Conservation (phyloP, 371 early-diverging fungal genomes). For the Syncephalastrum monosporum region DNA sequence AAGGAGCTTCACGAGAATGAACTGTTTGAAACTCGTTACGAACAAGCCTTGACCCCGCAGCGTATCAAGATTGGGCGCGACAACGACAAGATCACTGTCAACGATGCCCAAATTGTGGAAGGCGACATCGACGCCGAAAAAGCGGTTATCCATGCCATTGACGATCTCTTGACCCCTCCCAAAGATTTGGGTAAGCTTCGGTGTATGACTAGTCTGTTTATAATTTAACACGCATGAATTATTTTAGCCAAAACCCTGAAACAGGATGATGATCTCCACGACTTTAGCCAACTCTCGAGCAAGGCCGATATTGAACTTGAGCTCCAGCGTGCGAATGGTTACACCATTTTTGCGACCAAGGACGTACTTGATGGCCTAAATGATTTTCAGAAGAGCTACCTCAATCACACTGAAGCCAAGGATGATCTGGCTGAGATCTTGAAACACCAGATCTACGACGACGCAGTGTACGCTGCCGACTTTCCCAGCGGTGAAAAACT, state of each 20-base stretch:
- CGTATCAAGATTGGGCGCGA: slow-evolving; percentile 31
- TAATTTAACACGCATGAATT: neutral
- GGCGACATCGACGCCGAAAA: slow-evolving; percentile 28
- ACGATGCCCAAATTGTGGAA: slow-evolving; percentile 33
- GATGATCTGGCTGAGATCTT: slow-evolving; percentile 33
- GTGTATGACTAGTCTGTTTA: neutral
- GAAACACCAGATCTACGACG: slow-evolving; percentile 39
- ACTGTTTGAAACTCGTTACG: slow-evolving; percentile 43
- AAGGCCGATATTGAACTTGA: slow-evolving; percentile 23
- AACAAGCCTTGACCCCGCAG: slow-evolving; percentile 35
- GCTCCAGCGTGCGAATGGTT: slow-evolving; percentile 31
- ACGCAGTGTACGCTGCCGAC: slow-evolving; percentile 30
- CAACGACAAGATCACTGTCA: slow-evolving; percentile 17
- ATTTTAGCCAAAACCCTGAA: slow-evolving; percentile 28
- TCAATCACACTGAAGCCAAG: slow-evolving; percentile 28
- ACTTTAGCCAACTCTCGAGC: slow-evolving; percentile 23
- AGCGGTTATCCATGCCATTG: slow-evolving; percentile 40
- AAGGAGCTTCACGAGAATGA: slow-evolving; percentile 38
- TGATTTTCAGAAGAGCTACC: slow-evolving; percentile 30
- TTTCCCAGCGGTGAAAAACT: slow-evolving; percentile 16
- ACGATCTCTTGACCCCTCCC: slow-evolving; percentile 33
- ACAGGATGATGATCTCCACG: slow-evolving; percentile 23
- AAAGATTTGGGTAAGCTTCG: slow-evolving; percentile 27
- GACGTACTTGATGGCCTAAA: slow-evolving; percentile 26
- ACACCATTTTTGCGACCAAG: slow-evolving; percentile 43